Base-by-base conservation (phyloP, 2,329 filamentous ascomycete genomes). In the Ophiobolus disseminans region DNA sequence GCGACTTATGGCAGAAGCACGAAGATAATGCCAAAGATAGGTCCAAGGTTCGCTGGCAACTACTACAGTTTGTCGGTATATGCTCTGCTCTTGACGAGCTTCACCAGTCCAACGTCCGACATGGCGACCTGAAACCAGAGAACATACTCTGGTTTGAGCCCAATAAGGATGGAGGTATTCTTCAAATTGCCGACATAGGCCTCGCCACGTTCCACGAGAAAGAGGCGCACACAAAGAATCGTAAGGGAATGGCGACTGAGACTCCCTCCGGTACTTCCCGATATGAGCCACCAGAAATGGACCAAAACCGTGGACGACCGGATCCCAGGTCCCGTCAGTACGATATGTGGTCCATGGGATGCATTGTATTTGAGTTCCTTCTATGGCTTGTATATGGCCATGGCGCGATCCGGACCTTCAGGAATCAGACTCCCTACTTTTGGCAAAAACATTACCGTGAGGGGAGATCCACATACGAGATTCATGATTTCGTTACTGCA, bases 321-420 rank as follows among this genome's bases (percentile, higher is more conserved):
- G 17, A 13, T n/a, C 19, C 5, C 14, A 21, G 40, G n/a, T 55
- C 47, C n/a, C 54, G 54, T 1, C 34, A 31, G 1, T 60, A 55
- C 21, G 54, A 60, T 13, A 25, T 57, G 2, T 62, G 58, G 56
- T 46, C 58, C 0, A 51, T 62, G 49, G 58, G 58, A 9, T 62
- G 58, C 47, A 55, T 62, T 19, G 39, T 17, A 14, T 28, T 60
- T 1, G 56, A 62, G 19, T 52, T 54, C 20, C 19, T 50, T n/a
- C 40, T 57, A 5, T 62, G 56, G 58, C 16, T 62, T 0, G 32
- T 60, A 1, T 55, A 52, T 26, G 58, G 58, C 7, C 14, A n/a
- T n/a, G n/a, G n/a, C n/a, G n/a, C n/a, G n/a, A n/a, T n/a, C n/a
- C n/a, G n/a, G n/a, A n/a, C n/a, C n/a, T n/a, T n/a, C n/a, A n/a